Evolutionary conservation across 2,329 filamentous ascomycete species (phyloP).

Genomic region (Metarhizium sp.): DNA sequence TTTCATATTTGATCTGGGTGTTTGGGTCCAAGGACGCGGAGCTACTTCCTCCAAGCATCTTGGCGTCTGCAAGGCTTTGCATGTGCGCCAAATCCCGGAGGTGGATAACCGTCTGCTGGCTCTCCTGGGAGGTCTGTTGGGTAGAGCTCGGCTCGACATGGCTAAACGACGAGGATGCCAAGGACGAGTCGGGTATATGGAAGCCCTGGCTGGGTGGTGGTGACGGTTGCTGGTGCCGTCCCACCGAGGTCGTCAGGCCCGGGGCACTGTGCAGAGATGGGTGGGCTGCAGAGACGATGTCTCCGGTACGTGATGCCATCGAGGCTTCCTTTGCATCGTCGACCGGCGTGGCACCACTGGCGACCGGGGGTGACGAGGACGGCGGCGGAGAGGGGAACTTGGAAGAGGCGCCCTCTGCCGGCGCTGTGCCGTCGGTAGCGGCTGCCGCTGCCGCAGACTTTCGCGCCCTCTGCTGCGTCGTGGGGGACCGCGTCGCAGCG

Average conservation of each 20-base stretch:
- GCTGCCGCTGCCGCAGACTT: neutral
- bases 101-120: constrained; percentile 52
- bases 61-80: constrained; percentile 74
- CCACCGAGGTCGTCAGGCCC: constrained; percentile 12
- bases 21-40: constrained; percentile 38
- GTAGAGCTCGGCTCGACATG: neutral
- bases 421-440: constrained; percentile 10
- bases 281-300: constrained; percentile 15
- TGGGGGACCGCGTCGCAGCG: neutral
- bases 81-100: constrained; percentile 88
- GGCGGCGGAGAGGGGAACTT: constrained; percentile 44
- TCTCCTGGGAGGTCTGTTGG: constrained; percentile 11
- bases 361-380: constrained; percentile 39
- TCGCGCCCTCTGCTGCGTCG: neutral
- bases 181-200: constrained; percentile 17
- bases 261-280: constrained; percentile 2
- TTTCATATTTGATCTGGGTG: constrained; percentile 68
- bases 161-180: neutral
- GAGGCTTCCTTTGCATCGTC: constrained; percentile 34
- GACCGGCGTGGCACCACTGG: constrained; percentile 24
- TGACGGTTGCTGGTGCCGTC: constrained; percentile 22
- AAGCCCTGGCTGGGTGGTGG: constrained; percentile 25
- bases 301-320: constrained; percentile 36
- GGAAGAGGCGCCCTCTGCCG: constrained; percentile 33
- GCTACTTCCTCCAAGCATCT: constrained; percentile 48